phyloP scores from a whole-genome alignment of 208 protist species.

The Leishmania gerbilli region DNA sequence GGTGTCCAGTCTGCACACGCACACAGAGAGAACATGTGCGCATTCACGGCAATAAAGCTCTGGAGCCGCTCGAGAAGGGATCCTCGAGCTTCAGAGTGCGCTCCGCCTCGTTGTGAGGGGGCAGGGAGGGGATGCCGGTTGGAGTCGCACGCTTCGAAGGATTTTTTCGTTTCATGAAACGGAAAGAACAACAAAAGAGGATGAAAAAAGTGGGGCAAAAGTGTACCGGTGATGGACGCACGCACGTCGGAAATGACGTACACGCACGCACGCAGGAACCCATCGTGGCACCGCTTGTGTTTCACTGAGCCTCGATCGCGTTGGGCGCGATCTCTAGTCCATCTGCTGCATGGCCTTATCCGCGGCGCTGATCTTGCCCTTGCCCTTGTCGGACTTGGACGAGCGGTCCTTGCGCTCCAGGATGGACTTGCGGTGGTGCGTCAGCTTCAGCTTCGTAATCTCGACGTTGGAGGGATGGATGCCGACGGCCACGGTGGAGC shows the following conservation, averaged over 20 bases:
- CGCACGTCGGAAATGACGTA: neutral
- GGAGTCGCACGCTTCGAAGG: neutral
- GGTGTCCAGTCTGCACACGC: neutral
- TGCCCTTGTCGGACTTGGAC: slow-evolving; percentile 90
- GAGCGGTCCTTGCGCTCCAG: slow-evolving; percentile 95
- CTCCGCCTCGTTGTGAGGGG: neutral
- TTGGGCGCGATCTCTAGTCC: slow-evolving; percentile 59
- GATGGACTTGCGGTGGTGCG: slow-evolving; percentile 97
- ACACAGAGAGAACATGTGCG: neutral
- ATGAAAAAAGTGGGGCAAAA: too few species aligned
- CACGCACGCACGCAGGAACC: neutral
- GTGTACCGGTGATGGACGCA: neutral
- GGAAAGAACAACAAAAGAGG: neutral
- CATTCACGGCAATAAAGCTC: neutral
- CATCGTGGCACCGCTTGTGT: neutral
- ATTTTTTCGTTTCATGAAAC: neutral
- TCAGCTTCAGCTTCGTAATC: slow-evolving; percentile 99
- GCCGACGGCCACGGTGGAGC: slow-evolving; percentile 92
- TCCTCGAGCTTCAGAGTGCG: neutral
- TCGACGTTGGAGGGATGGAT: slow-evolving; percentile 99
- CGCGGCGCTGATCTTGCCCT: slow-evolving; percentile 90
- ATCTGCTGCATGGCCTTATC: slow-evolving; percentile 94
- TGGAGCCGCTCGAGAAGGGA: neutral
- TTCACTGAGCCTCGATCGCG: neutral
- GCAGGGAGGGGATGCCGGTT: neutral